Base-by-base conservation (phyloP, 257 asterid species). In the Ehretia macrophylla region DNA sequence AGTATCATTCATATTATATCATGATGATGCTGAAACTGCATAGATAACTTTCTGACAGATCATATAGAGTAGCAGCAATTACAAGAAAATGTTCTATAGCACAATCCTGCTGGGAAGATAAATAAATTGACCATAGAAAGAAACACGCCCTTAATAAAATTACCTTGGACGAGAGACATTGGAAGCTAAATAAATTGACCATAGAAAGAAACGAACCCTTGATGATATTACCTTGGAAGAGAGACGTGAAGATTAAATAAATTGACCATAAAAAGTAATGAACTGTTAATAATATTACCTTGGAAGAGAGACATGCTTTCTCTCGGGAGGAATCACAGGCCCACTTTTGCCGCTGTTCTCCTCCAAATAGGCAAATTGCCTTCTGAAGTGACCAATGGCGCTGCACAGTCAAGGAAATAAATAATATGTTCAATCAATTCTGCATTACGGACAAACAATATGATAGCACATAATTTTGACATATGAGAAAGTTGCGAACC, bases 81-180 rank as follows among this genome's bases (percentile, higher is more conserved):
- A 27, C 6, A 27, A 27, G 35, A 6, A 27, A 3, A 27, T 1
- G 35, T 27, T 27, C 35, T 27, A 6, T 27, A 27, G 35, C 35
- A 3, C 35, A 27, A 27, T 27, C 35, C 35, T 27, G 35, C 6
- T 27, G 35, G 6, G 35, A n/a, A 27, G 35, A 27, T 27, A 27
- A 27, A 27, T 27, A 27, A 27, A 27, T 27, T 27, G 35, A 27
- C 35, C 35, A 27, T 27, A 27, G 35, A 27, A 27, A 27, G 35
- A 27, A 27, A 27, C 6, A 27, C 3, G 6, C 35, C 35, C 35
- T 27, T 27, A 6, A 27, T 27, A 27, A n/a, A n/a, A 85, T 52
- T 75, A 90, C 97, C 97, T 77, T 19, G 96, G 97, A 64, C 85
- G 91, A 60, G 96, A 90, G 58, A 71, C 82, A 21, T 90, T n/a